Evolutionary conservation across 177 flowering plant species (phyloP).

Genomic region (Vitis hybrid): DNA sequence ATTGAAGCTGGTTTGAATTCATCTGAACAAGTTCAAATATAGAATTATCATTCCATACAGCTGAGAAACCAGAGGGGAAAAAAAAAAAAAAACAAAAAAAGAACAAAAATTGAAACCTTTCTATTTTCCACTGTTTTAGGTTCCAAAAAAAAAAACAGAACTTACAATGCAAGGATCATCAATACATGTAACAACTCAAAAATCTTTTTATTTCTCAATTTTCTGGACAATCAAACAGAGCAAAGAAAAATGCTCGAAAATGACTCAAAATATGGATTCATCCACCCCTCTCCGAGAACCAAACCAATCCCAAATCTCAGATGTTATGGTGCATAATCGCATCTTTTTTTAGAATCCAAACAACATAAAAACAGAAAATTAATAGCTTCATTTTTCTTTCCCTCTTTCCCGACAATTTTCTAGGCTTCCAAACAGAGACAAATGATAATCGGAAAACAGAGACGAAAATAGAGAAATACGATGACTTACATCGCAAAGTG

Average conservation of each 20-base stretch:
- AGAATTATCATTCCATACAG: neutral
- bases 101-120: neutral
- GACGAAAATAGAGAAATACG: neutral
- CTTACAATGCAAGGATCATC: too few relatives aligned
- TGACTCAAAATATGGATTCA: too few relatives aligned
- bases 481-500: conserved; percentile 77
- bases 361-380: neutral
- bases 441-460: neutral
- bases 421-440: conserved; percentile 5
- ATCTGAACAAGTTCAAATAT: conserved; percentile 34
- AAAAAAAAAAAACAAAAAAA: neutral
- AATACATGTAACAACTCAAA: too few relatives aligned
- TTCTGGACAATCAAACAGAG: too few relatives aligned
- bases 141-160: neutral
- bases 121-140: neutral
- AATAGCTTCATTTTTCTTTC: neutral
- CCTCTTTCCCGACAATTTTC: neutral
- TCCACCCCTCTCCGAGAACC: too few relatives aligned
- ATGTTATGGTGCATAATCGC: too few relatives aligned
- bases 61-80: neutral
- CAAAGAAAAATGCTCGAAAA: too few relatives aligned
- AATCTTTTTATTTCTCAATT: too few relatives aligned
- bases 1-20: conserved; percentile 96
- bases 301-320: too few relatives aligned
- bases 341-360: neutral